Base-by-base conservation (phyloP, 768 basidiomycete species). In the Phaeotremella skinneri region DNA sequence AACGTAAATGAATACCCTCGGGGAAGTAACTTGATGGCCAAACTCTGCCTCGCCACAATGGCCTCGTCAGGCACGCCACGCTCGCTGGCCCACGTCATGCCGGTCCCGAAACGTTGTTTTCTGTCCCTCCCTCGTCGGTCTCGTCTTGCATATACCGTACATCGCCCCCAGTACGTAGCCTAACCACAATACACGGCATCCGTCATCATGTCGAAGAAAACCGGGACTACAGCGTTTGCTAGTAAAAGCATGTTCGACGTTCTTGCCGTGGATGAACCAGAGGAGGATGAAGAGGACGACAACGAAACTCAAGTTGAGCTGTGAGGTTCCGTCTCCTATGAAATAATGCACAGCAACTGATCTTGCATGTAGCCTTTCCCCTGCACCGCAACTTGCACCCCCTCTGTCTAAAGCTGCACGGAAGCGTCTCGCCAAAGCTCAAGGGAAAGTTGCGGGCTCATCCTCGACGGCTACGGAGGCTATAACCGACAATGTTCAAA, bases 171-270 rank as follows among this genome's bases (percentile, higher is more conserved):
- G n/a, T n/a, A n/a, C n/a, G 11, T 39, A 39, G 11, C n/a, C n/a
- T 9, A 39, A 9, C 37, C 37, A 39, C 37, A 39, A 9, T 9
- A 39, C 37, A 39, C 9, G n/a, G 37, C 37, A 39, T 39, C 37
- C 37, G n/a, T 39, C 50, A 59, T n/a, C 7, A 63, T 63, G 62
- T 67, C 66, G 7, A 21, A 60, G 48, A 56, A 42, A 59, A 49
- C 48, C 11, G 58, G 59, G 4, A 49, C 49, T n/a, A 23, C 42
- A 2, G 29, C 43, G 23, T 63, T 69, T 26, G 59, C 58, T 26
- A 67, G 61, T 23, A 66, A 58, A 37, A 56, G 64, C 1, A 66
- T 63, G 34, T 70, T 61, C 49, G 69, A 66, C 32, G 49, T 64
- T 23, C 58, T 70, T 20, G 63, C 53, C 7, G 56, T 45, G 21